Evolutionary conservation across 768 basidiomycete species (phyloP).

Genomic region (Chalciporus piperatus): DNA sequence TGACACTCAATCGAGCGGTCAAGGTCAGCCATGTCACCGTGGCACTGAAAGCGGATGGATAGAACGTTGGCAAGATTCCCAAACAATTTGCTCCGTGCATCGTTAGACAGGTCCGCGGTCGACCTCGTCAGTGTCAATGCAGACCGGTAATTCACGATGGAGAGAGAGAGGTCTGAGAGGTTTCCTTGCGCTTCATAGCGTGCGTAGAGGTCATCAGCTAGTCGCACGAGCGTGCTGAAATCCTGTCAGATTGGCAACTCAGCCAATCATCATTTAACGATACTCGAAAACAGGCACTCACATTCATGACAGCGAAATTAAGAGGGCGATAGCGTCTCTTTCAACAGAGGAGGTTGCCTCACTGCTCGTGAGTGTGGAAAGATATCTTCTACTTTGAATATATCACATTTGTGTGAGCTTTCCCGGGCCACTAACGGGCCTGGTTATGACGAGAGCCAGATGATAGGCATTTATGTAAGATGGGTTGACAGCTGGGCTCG

Average conservation of each 20-base stretch:
- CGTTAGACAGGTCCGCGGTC: constrained; percentile 15
- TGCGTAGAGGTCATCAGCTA: constrained; percentile 24
- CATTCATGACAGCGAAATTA: too few relatives aligned
- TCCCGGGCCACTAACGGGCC: too few relatives aligned
- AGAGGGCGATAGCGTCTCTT: too few relatives aligned
- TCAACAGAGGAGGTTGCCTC: too few relatives aligned
- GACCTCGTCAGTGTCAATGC: constrained; percentile 22
- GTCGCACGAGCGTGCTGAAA: constrained; percentile 20
- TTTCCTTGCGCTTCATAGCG: constrained; percentile 21
- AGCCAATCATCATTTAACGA: background rate
- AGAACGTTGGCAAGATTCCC: constrained; percentile 29
- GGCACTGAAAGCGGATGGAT: constrained; percentile 26
- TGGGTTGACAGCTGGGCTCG: too few relatives aligned
- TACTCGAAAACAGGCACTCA: too few relatives aligned
- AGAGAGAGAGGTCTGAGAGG: constrained; percentile 24
- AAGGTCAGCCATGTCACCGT: constrained; percentile 25
- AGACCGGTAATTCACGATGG: constrained; percentile 26
- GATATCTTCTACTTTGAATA: too few relatives aligned
- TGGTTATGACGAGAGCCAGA: too few relatives aligned
- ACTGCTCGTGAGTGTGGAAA: too few relatives aligned
- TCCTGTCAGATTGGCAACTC: constrained; percentile 15
- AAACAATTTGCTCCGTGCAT: constrained; percentile 24
- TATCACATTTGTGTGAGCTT: too few relatives aligned
- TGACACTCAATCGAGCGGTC: constrained; percentile 29
- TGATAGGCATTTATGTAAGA: too few relatives aligned